Conservation (phyloP, 164 flowering plant genomes). For the Annona squamosa region DNA sequence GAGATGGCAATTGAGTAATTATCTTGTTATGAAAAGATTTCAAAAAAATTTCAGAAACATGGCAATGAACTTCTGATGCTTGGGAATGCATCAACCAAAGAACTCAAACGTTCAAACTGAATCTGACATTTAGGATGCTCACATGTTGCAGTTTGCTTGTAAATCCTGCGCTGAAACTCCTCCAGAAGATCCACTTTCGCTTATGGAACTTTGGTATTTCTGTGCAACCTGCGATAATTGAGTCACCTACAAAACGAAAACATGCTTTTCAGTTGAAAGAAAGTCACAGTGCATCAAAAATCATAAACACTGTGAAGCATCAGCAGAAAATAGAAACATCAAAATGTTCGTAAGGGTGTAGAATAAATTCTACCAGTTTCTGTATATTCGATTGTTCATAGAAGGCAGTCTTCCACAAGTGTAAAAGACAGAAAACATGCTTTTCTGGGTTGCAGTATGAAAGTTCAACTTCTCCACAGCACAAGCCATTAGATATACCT, state of each 20-base stretch:
- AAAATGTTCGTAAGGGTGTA: too few relatives aligned
- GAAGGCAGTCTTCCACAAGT: too few relatives aligned
- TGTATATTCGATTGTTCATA: too few relatives aligned
- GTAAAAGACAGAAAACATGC: too few relatives aligned
- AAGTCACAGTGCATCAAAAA: not conserved
- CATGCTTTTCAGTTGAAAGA: not conserved
- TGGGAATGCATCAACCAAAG: not conserved
- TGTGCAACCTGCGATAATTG: constrained; percentile 32
- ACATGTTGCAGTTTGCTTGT: constrained; percentile 29
- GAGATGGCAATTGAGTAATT: not conserved
- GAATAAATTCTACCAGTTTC: too few relatives aligned
- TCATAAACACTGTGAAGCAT: too few relatives aligned
- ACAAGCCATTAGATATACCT: constrained; percentile 39
- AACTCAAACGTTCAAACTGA: not conserved
- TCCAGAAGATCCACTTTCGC: constrained; percentile 25
- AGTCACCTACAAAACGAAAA: constrained; percentile 26
- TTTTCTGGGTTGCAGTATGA: too few relatives aligned
- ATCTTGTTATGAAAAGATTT: not conserved
- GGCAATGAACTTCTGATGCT: not conserved
- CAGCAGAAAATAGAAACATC: too few relatives aligned
- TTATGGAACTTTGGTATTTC: constrained; percentile 27
- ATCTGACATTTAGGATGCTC: constrained; percentile 4
- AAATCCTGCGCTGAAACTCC: constrained; percentile 27
- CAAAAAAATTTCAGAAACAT: not conserved
- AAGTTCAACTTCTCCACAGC: not conserved